Base-by-base conservation (phyloP, 441 rosid species). In the Aleurites moluccanus region DNA sequence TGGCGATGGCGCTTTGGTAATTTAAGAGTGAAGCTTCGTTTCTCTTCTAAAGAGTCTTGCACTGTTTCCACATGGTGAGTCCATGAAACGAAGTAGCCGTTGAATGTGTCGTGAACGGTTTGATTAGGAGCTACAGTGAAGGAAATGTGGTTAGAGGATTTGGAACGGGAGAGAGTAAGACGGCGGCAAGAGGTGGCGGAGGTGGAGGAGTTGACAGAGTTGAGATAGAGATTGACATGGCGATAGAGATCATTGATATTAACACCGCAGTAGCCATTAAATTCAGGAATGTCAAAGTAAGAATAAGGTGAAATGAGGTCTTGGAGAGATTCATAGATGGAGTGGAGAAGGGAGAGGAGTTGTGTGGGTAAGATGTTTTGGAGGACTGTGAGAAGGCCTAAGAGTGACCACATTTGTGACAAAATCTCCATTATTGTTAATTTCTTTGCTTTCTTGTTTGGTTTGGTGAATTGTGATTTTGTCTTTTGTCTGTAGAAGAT, bases 291-390 rank as follows among this genome's bases (percentile, higher is more conserved):
- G 3, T 82, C 87, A 49, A 80, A 80, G 81, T 80, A 82, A n/a
- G 85, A 77, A 71, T 74, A 80, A 33, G 82, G 85, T 23, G 85
- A 73, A 72, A 85, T 62, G 59, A 83, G 73, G 28, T 85, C 86
- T 71, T 85, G 88, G 70, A 85, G 80, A 23, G 86, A 85, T 27
- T 85, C 86, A 11, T 83, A 83, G 30, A 83, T 42, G 68, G 86
- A 83, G 57, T 80, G 78, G 40, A 85, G 62, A 27, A 85, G 80
- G 33, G 88, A 79, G 20, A 85, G 86, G 47, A 85, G 73, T 42
- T 83, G 88, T 2, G 88, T 74, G 14, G 88, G 88, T 55, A 84
- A 69, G 73, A 86, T 80, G 78, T 86, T 86, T 67, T 86, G 89
- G 53, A 86, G 84, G 33, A 84, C 87, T 0, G 89, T 86, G 1